These are phyloP conservation scores for Mycena belliarum DNA, from an alignment of 768 basidiomycete genomes.

Conservation along the genomic window DNA sequence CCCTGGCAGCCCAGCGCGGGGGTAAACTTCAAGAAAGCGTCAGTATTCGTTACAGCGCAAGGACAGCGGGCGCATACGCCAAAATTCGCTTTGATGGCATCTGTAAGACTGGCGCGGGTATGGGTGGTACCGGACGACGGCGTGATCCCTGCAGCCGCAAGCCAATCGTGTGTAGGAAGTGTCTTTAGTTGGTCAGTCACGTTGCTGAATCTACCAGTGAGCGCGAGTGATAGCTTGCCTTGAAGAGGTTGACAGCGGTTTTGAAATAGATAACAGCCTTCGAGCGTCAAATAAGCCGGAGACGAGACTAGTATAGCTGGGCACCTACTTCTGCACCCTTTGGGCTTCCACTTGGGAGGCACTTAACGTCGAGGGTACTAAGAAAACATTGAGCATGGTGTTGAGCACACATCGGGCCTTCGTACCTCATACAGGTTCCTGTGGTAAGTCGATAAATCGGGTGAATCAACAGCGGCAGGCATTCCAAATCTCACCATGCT, in stretches of 20 bases:
- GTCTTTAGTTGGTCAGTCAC: slow-evolving; percentile 32
- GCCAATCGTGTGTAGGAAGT: slow-evolving; percentile 76
- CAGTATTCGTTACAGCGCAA: slow-evolving; percentile 7
- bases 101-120: slow-evolving; percentile 51
- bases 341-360: slow-evolving; percentile 60
- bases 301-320: not conserved
- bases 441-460: slow-evolving; percentile 23
- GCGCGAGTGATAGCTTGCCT: slow-evolving; percentile 42
- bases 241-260: slow-evolving; percentile 53
- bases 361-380: slow-evolving; percentile 60
- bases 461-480: not conserved
- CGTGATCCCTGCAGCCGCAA: slow-evolving; percentile 69
- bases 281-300: not conserved
- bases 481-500: slow-evolving; percentile 5
- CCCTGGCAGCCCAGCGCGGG: slow-evolving; percentile 47
- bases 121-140: slow-evolving; percentile 62
- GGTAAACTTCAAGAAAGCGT: slow-evolving; percentile 5
- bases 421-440: slow-evolving; percentile 57
- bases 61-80: slow-evolving; percentile 36
- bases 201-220: slow-evolving; percentile 26
- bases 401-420: not conserved
- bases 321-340: slow-evolving; percentile 58
- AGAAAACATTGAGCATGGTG: not conserved
- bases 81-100: slow-evolving; percentile 55
- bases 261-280: slow-evolving; percentile 69